phyloP scores from a whole-genome alignment of 73 alveolate species.

The Stentor roeselii region DNA sequence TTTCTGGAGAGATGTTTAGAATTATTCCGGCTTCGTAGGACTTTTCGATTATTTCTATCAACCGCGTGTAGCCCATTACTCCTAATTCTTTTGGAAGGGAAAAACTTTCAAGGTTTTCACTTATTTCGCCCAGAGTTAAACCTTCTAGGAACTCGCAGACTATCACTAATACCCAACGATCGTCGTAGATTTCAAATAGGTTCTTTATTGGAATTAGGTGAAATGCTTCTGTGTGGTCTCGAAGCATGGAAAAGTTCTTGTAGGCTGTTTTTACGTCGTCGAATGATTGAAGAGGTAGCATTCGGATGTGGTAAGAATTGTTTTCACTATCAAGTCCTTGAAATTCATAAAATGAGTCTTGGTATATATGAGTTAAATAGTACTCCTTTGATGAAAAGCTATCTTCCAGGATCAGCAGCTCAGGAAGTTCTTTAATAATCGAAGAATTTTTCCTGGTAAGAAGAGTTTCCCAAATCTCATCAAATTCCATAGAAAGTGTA shows the following conservation, averaged over 20 bases:
- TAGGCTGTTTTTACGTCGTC: constrained; percentile 6
- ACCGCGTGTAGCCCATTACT: neutral
- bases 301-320: neutral
- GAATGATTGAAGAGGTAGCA: neutral
- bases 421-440: neutral
- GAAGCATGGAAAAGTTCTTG: neutral
- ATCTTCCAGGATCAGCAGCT: neutral
- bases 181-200: constrained; percentile 3
- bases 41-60: constrained; percentile 4
- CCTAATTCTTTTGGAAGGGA: neutral
- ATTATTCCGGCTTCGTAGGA: neutral
- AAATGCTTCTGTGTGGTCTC: neutral
- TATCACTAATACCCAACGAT: neutral
- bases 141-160: constrained; percentile 7
- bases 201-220: neutral
- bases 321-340: neutral
- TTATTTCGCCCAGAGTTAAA: neutral
- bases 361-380: neutral
- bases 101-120: neutral
- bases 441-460: neutral
- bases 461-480: neutral
- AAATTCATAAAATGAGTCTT: neutral
- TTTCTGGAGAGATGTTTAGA: neutral
- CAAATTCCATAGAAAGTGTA: constrained; percentile 1
- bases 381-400: neutral